phyloP scores from a whole-genome alignment of 768 basidiomycete genomes.

The Lentinula raphanica region DNA sequence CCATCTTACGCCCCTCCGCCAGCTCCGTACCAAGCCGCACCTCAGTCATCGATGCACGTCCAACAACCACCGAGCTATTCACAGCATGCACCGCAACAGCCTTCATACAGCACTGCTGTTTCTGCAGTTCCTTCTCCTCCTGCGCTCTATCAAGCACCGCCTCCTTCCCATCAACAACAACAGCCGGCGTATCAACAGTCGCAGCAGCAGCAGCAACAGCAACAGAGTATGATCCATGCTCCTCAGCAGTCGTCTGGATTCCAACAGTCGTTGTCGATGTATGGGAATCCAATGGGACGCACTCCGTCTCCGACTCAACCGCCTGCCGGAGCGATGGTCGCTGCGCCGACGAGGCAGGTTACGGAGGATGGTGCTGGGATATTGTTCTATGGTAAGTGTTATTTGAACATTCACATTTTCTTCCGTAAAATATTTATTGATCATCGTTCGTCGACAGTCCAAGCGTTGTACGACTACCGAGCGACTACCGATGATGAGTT shows the following conservation, averaged over 20 bases:
- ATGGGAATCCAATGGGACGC: slow-evolving; percentile 15
- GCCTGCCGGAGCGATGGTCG: slow-evolving; percentile 29
- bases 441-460: slow-evolving; percentile 34
- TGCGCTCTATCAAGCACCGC: slow-evolving; percentile 3
- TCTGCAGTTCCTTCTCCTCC: slow-evolving; percentile 3
- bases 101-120: slow-evolving; percentile 6
- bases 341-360: slow-evolving; percentile 36
- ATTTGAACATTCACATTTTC: background rate
- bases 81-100: slow-evolving; percentile 16
- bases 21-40: slow-evolving; percentile 15
- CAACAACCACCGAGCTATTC: slow-evolving; percentile 10
- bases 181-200: too few relatives aligned
- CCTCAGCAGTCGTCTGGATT: background rate
- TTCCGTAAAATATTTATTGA: background rate
- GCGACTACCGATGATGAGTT: slow-evolving; percentile 67
- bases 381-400: slow-evolving; percentile 13
- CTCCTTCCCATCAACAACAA: slow-evolving; percentile 4
- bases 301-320: slow-evolving; percentile 42
- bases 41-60: slow-evolving; percentile 2
- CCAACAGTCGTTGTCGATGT: background rate
- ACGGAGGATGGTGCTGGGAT: slow-evolving; percentile 10
- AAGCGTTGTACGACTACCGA: slow-evolving; percentile 61
- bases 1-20: slow-evolving; percentile 15
- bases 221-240: background rate
- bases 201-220: slow-evolving; percentile 7